Evolutionary conservation across 1,139 yeast genomes (phyloP).

Genomic region (Candida frijolesensis): DNA sequence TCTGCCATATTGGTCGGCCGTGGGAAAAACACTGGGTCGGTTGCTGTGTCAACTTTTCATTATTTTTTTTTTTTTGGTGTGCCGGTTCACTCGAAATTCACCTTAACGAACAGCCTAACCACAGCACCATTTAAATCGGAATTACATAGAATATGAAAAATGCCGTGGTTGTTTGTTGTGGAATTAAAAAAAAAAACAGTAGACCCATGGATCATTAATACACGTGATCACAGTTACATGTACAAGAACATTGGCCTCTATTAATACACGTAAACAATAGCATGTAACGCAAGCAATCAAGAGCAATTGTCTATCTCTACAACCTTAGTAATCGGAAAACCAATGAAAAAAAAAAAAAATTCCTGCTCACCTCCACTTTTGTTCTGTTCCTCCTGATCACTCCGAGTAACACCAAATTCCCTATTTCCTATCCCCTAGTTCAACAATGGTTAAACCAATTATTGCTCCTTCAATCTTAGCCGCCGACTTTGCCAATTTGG

Average conservation of each 20-base stretch:
- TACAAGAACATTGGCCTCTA: too few species aligned
- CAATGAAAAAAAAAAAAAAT: background rate
- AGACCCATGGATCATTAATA: too few species aligned
- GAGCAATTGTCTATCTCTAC: background rate
- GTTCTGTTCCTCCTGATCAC: background rate
- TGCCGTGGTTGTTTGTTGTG: too few species aligned
- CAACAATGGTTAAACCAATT: slow-evolving; percentile 69
- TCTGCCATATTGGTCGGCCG: slow-evolving; percentile 4
- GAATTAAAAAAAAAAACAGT: too few species aligned
- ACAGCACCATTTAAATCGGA: too few species aligned
- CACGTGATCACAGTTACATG: too few species aligned
- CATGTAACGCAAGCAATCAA: background rate
- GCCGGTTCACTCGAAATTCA: too few species aligned
- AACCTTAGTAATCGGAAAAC: slow-evolving; percentile 1
- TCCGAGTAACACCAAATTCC: background rate
- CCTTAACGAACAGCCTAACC: too few species aligned
- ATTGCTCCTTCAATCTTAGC: slow-evolving; percentile 97
- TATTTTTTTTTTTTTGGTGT: too few species aligned
- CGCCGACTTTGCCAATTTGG: slow-evolving; percentile 89
- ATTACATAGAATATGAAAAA: too few species aligned
- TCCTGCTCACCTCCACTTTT: background rate
- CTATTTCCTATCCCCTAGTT: background rate
- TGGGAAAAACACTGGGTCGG: too few species aligned
- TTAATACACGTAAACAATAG: background rate
- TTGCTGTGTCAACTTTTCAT: too few species aligned